Percentiles rank a stretch among this genome's conserved stretches.
Evolutionary conservation across 305 asterid genomes (phyloP).

Genomic region (Fraxinus sp.): DNA sequence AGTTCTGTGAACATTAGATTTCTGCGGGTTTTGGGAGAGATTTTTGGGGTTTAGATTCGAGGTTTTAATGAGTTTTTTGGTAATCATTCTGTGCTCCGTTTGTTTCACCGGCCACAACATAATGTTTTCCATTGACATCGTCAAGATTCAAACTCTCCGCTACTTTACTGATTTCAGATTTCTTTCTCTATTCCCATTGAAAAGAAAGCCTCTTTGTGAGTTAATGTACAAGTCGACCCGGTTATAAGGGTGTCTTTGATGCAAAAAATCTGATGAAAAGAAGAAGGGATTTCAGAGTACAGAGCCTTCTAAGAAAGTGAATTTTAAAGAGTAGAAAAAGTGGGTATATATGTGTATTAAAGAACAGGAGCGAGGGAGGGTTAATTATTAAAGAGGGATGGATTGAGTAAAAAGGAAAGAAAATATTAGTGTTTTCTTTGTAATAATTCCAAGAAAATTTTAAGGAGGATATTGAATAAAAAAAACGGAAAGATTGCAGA

Average conservation of each 20-base stretch:
- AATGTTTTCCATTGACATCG: constrained; percentile 34
- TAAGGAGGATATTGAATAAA: neutral
- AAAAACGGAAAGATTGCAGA: neutral
- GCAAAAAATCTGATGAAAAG: neutral
- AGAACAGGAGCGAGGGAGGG: neutral
- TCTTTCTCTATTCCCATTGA: neutral
- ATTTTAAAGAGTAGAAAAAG: too few relatives aligned
- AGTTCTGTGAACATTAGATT: constrained; percentile 27
- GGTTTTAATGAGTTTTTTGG: constrained; percentile 37
- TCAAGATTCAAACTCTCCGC: neutral
- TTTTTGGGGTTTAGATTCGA: constrained; percentile 22
- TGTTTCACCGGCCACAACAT: constrained; percentile 46
- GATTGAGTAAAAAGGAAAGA: neutral
- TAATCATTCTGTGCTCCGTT: constrained; percentile 48
- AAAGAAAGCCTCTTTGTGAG: neutral
- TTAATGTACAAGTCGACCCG: neutral
- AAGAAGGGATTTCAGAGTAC: neutral
- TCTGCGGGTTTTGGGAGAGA: neutral
- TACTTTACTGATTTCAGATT: neutral
- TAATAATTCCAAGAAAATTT: neutral
- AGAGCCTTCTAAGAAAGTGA: neutral
- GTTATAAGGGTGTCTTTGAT: neutral
- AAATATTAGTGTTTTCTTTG: neutral
- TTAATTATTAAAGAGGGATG: neutral
- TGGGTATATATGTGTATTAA: neutral